Percentiles rank a stretch among this genome's conserved stretches.
These are phyloP conservation scores for Fusarium denticulatum DNA, from an alignment of 2,329 filamentous ascomycete genomes.

Conservation along the genomic window DNA sequence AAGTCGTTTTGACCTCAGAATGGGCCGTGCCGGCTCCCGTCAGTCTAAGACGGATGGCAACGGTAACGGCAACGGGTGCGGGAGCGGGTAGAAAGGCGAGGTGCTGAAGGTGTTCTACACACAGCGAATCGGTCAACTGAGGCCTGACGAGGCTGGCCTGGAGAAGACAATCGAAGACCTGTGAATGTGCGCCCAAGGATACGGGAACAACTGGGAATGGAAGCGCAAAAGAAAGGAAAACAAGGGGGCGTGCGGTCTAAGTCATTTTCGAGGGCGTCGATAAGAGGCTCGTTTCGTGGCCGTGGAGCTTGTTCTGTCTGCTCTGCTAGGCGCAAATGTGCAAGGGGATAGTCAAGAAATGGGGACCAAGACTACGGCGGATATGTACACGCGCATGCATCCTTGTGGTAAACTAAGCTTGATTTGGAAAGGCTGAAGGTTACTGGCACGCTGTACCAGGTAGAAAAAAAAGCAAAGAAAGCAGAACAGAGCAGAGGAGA, in stretches of 20 bases:
- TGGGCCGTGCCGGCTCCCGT: conserved; percentile 40
- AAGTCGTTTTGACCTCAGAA: conserved; percentile 29
- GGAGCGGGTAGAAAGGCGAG: conserved; percentile 39
- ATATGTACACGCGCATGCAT: conserved; percentile 32
- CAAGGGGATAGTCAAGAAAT: conserved; percentile 34
- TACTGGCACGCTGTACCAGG: conserved; percentile 28
- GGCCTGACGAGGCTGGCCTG: conserved; percentile 20
- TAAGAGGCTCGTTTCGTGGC: conserved; percentile 21
- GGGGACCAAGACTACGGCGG: conserved; percentile 27
- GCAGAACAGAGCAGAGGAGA: conserved; percentile 27
- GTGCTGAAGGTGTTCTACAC: conserved; percentile 19
- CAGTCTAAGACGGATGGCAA: conserved; percentile 22
- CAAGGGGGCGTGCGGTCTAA: conserved; percentile 19
- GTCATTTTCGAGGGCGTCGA: conserved; percentile 17
- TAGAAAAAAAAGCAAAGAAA: not conserved
- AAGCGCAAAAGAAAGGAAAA: not conserved
- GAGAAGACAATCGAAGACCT: conserved; percentile 9
- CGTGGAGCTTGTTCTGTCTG: conserved; percentile 19
- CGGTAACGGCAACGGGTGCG: conserved; percentile 21
- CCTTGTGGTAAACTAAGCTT: conserved; percentile 29
- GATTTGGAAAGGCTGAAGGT: conserved; percentile 40
- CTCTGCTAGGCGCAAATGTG: conserved; percentile 15
- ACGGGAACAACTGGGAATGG: conserved; percentile 5
- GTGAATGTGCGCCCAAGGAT: conserved; percentile 4
- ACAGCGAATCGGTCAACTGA: conserved; percentile 2